A percentile compares a stretch with the other conserved stretches of the same genome.
These are phyloP conservation scores for Hemisphaericaspora xylofermentans DNA, from an alignment of 1,139 yeast genomes.

Conservation along the genomic window DNA sequence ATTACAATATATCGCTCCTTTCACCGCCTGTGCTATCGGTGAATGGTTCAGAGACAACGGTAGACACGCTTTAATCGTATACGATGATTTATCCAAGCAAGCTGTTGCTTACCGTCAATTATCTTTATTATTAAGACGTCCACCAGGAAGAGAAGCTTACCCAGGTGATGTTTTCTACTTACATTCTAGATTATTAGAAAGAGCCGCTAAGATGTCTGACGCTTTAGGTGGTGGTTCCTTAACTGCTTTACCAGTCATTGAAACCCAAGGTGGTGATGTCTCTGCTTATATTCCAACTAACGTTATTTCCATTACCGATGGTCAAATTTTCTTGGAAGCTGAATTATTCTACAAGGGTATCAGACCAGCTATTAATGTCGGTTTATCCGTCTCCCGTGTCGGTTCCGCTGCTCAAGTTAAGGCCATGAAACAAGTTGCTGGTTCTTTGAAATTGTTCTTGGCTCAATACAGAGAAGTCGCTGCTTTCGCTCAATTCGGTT, in stretches of 20 bases:
- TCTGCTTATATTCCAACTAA: conserved; percentile 97
- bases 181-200: conserved; percentile 93
- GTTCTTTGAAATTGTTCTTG: conserved; percentile 99
- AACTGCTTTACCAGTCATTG: conserved; percentile 95
- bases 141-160: conserved; percentile 97
- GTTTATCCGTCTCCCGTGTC: conserved; percentile 99
- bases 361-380: conserved; percentile 99
- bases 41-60: conserved; percentile 99
- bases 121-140: conserved; percentile 91
- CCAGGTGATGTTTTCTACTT: conserved; percentile 97
- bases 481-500: conserved; percentile 99
- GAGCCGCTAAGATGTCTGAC: conserved; percentile 97
- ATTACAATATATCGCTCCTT: conserved; percentile 99
- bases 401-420: conserved; percentile 99
- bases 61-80: conserved; percentile 94
- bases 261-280: conserved; percentile 99
- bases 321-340: conserved; percentile 98
- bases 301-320: conserved; percentile 78
- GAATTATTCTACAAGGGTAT: conserved; percentile 99
- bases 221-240: conserved; percentile 89
- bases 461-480: conserved; percentile 99
- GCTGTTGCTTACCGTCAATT: conserved; percentile 99
- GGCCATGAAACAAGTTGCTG: conserved; percentile 99
- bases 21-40: conserved; percentile 99
- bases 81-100: conserved; percentile 98